Percentiles rank a stretch among this genome's conserved stretches.
Conservation (phyloP, 305 asterid genomes). For the Plantago lanceolata region DNA sequence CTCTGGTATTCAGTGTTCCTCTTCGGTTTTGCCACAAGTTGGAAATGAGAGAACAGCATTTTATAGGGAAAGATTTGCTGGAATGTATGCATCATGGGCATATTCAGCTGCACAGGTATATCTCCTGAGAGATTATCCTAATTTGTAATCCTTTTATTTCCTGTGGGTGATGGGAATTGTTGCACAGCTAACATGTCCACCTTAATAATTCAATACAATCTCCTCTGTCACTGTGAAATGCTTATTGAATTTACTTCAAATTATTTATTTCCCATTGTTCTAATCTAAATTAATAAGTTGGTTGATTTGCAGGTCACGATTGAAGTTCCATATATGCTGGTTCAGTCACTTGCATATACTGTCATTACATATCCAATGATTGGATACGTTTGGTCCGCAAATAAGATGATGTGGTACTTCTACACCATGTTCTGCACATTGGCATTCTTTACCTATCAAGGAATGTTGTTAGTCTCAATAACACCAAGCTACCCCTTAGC, state of each 20-base stretch:
- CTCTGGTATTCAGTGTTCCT: constrained; percentile 37
- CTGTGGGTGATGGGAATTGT: background rate
- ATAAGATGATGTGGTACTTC: constrained; percentile 50
- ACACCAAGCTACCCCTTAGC: constrained; percentile 55
- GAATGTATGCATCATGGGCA: constrained; percentile 51
- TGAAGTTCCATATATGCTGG: constrained; percentile 22
- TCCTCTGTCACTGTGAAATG: too few relatives aligned
- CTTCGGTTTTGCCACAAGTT: constrained; percentile 43
- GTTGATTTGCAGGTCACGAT: constrained; percentile 15
- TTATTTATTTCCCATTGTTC: too few relatives aligned
- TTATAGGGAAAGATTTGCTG: constrained; percentile 47
- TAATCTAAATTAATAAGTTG: background rate
- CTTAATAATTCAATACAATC: background rate
- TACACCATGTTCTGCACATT: constrained; percentile 49
- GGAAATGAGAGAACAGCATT: constrained; percentile 40
- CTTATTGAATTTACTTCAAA: too few relatives aligned
- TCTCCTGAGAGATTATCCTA: background rate
- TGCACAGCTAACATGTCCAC: background rate
- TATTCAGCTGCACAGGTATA: constrained; percentile 46
- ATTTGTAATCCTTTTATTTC: background rate
- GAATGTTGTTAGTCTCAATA: constrained; percentile 51
- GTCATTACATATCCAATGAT: constrained; percentile 26
- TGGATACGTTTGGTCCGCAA: constrained; percentile 33
- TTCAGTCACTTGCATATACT: constrained; percentile 17
- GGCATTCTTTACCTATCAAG: constrained; percentile 47